phyloP scores from a whole-genome alignment of 2,329 filamentous ascomycete species.

The Chlorencoelia australis region DNA sequence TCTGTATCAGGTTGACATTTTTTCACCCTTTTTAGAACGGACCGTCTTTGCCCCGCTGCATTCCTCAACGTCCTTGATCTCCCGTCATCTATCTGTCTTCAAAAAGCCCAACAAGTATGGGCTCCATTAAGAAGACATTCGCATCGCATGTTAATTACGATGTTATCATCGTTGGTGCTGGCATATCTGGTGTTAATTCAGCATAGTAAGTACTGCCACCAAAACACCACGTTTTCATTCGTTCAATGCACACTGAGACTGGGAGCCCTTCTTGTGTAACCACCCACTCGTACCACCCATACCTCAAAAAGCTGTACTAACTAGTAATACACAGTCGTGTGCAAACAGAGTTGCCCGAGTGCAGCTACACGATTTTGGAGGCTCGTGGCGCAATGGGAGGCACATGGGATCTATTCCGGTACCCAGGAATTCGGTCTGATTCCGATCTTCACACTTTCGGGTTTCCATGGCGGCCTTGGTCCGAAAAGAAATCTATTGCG shows the following conservation, averaged over 20 bases:
- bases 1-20: no score
- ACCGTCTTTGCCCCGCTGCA: no score
- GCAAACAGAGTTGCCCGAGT: slow-evolving; percentile 43
- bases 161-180: slow-evolving; percentile 59
- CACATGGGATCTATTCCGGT: slow-evolving; percentile 71
- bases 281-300: not conserved
- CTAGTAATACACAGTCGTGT: slow-evolving; percentile 33
- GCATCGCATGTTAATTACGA: slow-evolving; percentile 32
- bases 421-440: slow-evolving; percentile 60
- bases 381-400: slow-evolving; percentile 56
- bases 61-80: no score
- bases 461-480: slow-evolving; percentile 64
- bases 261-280: no score
- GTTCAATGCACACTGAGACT: not conserved
- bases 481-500: slow-evolving; percentile 39
- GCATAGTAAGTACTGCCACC: slow-evolving; percentile 49
- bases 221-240: no score
- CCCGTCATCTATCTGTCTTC: no score
- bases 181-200: slow-evolving; percentile 66
- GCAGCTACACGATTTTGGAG: slow-evolving; percentile 59
- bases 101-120: slow-evolving; percentile 6
- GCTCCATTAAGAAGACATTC: slow-evolving; percentile 7
- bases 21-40: no score
- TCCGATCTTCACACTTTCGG: slow-evolving; percentile 53
- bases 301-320: no score